These are phyloP conservation scores for Phascolomyces articulosus DNA, from an alignment of 371 early-diverging fungal species.

Conservation along the genomic window DNA sequence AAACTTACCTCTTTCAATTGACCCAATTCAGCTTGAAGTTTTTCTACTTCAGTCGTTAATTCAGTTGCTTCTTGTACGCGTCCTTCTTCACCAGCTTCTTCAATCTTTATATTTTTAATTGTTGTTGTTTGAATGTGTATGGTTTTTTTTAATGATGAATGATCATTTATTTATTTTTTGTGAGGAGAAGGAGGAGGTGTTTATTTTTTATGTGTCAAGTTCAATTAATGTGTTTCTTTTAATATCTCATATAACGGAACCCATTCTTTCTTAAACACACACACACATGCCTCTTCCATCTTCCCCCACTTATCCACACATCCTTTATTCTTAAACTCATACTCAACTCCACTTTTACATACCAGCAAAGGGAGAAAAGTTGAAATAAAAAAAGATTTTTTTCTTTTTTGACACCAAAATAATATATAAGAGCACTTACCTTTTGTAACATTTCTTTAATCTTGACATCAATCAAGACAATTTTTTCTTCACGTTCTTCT, in stretches of 20 bases:
- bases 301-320: too few relatives aligned
- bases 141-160: neutral
- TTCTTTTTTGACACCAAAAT: too few relatives aligned
- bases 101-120: conserved; percentile 36
- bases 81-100: conserved; percentile 81
- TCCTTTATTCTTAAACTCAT: too few relatives aligned
- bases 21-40: conserved; percentile 65
- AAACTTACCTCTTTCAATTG: conserved; percentile 59
- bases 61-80: conserved; percentile 77
- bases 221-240: neutral
- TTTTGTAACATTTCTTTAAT: conserved; percentile 74
- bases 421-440: conserved; percentile 39
- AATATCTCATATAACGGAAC: neutral
- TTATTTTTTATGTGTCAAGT: too few relatives aligned
- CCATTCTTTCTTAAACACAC: too few relatives aligned
- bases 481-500: conserved; percentile 84
- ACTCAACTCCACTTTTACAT: too few relatives aligned
- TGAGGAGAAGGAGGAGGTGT: too few relatives aligned
- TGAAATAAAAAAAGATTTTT: too few relatives aligned
- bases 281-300: too few relatives aligned
- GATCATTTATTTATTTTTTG: neutral
- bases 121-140: neutral
- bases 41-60: conserved; percentile 66
- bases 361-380: too few relatives aligned
- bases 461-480: conserved; percentile 82